These are phyloP conservation scores for Zygoascus biomembranicola DNA, from an alignment of 805 yeast species.

Conservation along the genomic window DNA sequence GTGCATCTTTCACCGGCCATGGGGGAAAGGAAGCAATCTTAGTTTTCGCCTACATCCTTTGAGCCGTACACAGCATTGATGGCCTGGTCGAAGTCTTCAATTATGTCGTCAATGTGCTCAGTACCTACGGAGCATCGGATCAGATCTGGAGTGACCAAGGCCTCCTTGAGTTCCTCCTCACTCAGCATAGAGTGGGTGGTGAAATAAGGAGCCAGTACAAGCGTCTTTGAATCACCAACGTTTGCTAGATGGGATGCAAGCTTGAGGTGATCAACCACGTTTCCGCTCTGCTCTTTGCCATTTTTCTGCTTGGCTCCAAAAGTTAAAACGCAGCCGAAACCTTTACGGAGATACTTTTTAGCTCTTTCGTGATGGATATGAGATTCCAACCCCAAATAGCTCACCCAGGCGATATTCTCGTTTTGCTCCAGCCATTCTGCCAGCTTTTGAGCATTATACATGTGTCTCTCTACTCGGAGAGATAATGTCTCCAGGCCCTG, in stretches of 20 bases:
- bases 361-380: constrained; percentile 75
- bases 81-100: constrained; percentile 81
- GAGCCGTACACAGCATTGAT: constrained; percentile 49
- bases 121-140: constrained; percentile 88
- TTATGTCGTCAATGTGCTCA: constrained; percentile 84
- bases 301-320: constrained; percentile 77
- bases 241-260: constrained; percentile 90
- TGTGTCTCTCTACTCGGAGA: constrained; percentile 89
- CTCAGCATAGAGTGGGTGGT: constrained; percentile 91
- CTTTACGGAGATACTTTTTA: constrained; percentile 69
- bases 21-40: too few species aligned
- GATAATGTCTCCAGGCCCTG: constrained; percentile 95
- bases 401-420: constrained; percentile 77
- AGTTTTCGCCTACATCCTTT: background rate
- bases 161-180: constrained; percentile 67
- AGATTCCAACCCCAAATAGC: constrained; percentile 81
- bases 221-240: constrained; percentile 93
- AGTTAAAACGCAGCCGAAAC: constrained; percentile 82
- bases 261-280: constrained; percentile 73
- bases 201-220: constrained; percentile 91
- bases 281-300: constrained; percentile 65
- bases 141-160: constrained; percentile 85
- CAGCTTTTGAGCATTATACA: constrained; percentile 67
- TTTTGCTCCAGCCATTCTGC: constrained; percentile 64
- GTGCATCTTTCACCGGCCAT: too few species aligned